These are phyloP conservation scores for Ogataea wickerhamii DNA, from an alignment of 805 yeast genomes.

Conservation along the genomic window DNA sequence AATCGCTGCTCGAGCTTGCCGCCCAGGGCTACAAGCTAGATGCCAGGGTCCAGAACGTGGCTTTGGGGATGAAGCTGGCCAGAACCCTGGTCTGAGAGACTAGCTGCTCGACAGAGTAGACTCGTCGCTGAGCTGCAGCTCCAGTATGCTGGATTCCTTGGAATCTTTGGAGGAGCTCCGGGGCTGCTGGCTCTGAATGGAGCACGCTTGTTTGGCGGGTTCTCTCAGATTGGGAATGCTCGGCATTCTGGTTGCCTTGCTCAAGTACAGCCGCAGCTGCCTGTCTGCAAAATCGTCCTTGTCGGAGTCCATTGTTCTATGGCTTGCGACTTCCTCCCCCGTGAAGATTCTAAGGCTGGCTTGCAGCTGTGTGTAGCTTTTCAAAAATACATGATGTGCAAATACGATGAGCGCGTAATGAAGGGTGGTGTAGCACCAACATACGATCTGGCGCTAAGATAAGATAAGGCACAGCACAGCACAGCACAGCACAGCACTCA, in stretches of 20 bases:
- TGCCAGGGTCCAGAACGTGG: conserved; percentile 82
- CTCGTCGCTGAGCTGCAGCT: conserved; percentile 1
- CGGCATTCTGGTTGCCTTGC: conserved; percentile 9
- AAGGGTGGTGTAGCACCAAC: conserved; percentile 12
- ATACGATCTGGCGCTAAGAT: no score
- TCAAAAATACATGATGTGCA: no score
- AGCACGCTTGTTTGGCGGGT: not conserved
- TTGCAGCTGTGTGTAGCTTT: no score
- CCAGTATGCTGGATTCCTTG: not conserved
- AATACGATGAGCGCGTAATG: no score
- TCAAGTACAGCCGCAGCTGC: conserved; percentile 6
- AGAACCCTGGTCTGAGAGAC: conserved; percentile 4
- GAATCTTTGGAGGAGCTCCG: not conserved
- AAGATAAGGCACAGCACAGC: no score
- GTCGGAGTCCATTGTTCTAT: not conserved
- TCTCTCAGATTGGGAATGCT: conserved; percentile 5
- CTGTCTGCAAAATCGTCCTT: not conserved
- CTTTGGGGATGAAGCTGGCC: conserved; percentile 72
- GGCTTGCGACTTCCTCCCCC: no score
- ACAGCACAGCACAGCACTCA: no score
- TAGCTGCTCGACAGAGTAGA: not conserved
- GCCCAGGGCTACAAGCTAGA: conserved; percentile 74
- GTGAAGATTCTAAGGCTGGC: no score
- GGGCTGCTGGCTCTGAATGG: not conserved
- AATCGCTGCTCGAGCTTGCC: conserved; percentile 47